Base-by-base conservation (phyloP, 208 protist genomes). In the Blechomonas ayalai region DNA sequence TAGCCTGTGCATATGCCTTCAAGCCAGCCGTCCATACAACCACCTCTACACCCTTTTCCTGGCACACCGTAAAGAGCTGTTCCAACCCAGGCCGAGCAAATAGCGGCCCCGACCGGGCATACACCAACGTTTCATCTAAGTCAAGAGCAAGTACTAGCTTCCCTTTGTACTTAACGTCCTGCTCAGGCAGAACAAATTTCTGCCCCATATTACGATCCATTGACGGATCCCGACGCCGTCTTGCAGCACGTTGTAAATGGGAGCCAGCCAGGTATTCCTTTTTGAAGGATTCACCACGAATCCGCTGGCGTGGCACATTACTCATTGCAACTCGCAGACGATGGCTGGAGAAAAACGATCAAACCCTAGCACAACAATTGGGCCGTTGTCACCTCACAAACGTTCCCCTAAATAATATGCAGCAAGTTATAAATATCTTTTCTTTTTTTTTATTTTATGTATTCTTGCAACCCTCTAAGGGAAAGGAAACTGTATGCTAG, bases 11-110 rank as follows among this genome's bases (percentile, higher is more conserved):
- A 59, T 96, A 96, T 0, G 85, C 82, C 48, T 87, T 81, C 29
- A 96, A 47, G 19, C 89, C 89, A 13, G 89, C 89, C 13, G 89
- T 96, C 89, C 89, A 96, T 1, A 93, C 85, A 24, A 96, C 83
- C 26, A 90, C 85, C 54, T 96, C 85, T 23, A 90, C 69, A n/a
- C 52, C 48, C 41, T 81, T 80, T 32, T 90, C 81, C 36, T 85
- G 86, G 65, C 82, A 92, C 19, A 90, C 52, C 24, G 71, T 73
- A 36, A 95, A 91, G 34, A 95, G 90, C 39, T 95, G 81, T 34
- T 89, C 77, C 26, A 95, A 71, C 6, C 83, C 83, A 23, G 87
- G 87, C 12, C 87, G 67, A 31, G 82, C 87, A 41, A 82, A 95
- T 20, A 95, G 79, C 22, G 87, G 87, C 18, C 87, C 87, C 18